Percentiles rank a stretch among this genome's conserved stretches.
Conservation (phyloP, 179 eudicot species). For the Beta macrorhiza region DNA sequence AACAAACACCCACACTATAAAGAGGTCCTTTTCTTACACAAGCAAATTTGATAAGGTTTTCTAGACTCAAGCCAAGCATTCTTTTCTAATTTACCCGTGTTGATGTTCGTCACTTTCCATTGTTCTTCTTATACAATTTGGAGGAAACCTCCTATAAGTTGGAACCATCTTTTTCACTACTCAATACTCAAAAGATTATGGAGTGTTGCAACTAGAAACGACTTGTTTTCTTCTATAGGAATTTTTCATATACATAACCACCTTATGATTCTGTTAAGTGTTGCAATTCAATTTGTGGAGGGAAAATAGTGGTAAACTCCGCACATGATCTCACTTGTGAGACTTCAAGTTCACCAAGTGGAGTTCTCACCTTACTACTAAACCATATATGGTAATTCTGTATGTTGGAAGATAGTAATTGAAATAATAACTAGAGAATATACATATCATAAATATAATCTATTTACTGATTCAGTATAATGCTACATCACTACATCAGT, state of each 20-base stretch:
- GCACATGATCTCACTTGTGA: no score
- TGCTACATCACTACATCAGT: no score
- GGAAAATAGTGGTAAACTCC: no score
- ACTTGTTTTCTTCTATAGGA: conserved; percentile 12
- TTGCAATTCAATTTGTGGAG: no score
- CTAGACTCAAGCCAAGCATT: neutral
- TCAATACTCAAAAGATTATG: neutral
- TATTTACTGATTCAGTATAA: no score
- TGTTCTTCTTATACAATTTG: neutral
- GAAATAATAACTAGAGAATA: no score
- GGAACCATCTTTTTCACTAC: neutral
- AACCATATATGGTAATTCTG: no score
- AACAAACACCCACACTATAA: neutral
- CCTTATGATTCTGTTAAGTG: conserved; percentile 11
- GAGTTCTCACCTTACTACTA: no score
- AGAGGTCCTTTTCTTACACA: neutral
- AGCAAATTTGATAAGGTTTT: neutral
- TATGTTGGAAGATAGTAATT: no score
- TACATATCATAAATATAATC: no score
- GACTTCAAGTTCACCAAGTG: no score
- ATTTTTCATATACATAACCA: conserved; percentile 4
- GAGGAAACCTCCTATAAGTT: neutral
- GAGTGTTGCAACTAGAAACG: neutral
- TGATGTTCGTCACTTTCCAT: neutral
- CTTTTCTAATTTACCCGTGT: neutral